Evolutionary conservation across 1,284 basidiomycete genomes (phyloP), one percentile per base, ranked within the genome.

Genomic region (Athelia psychrophila): DNA sequence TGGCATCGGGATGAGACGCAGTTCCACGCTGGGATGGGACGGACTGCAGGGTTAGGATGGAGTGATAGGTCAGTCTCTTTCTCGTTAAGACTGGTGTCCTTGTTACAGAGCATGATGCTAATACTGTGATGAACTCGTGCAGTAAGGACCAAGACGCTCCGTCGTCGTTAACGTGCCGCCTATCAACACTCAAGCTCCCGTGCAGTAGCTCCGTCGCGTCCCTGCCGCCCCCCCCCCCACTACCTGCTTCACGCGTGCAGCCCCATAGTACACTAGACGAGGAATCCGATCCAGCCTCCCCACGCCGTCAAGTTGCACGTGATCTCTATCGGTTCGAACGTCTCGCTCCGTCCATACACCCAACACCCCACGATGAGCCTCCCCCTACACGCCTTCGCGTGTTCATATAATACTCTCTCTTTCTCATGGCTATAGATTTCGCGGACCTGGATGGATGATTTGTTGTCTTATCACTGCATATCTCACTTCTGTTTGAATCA

Each of bases 21-120:
- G 12, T 69, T 91, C 45, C 69, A 75, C 40, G 87, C 86, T 2
- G 88, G 88, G 1, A 80, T 91, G 56, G 88, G 89, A 0, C 65
- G 91, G 49, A 92, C 89, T 2, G 91, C 88, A 2, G 88, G 88
- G 91, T n/a, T n/a, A n/a, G 88, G 88, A 0, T 91, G 88, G 89
- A 89, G 86, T 62, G 89, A 91, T 62, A 88, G 84, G 86, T 86
- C 40, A 13, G 77, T 69, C 44, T 51, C 51, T 44, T 30, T 50
- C 44, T 44, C 46, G 25, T 23, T 10, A 44, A 47, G 10, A 45
- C 56, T 27, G 30, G 53, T 19, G 30, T 47, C 49, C 47, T 48
- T 51, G 51, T 18, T 47, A 48, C 48, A 49, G 51, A 51, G 18
- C n/a, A n/a, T 30, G 27, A 13, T 22, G 38, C n/a, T 6, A 18